Percentiles rank a stretch among this genome's conserved stretches.
Evolutionary conservation across 306 rosid species (phyloP).

Genomic region (Cicer judaicum): DNA sequence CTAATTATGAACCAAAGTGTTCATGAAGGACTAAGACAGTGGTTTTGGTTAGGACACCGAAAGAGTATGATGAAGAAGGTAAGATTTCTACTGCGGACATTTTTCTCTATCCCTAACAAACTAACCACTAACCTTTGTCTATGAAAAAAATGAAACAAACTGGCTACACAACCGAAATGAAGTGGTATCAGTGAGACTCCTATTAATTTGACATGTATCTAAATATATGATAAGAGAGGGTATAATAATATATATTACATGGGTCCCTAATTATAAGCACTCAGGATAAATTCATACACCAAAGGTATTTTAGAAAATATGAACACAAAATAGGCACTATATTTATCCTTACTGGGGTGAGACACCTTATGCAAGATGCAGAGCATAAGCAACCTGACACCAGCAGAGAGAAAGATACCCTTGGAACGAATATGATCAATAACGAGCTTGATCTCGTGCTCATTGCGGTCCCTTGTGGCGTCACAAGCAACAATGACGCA

Average conservation of each 20-base stretch:
- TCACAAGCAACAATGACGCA: constrained; percentile 65
- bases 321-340: too few species aligned
- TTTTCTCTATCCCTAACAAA: too few species aligned
- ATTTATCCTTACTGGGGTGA: constrained; percentile 58
- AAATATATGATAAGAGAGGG: background rate
- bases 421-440: constrained; percentile 40
- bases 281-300: too few species aligned
- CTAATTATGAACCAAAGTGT: too few species aligned
- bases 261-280: too few species aligned
- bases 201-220: background rate
- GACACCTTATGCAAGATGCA: constrained; percentile 62
- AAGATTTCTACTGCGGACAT: too few species aligned
- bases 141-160: too few species aligned
- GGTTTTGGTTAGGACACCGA: too few species aligned
- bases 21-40: too few species aligned
- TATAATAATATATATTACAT: background rate
- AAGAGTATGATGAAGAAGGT: too few species aligned
- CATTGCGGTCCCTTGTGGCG: constrained; percentile 62
- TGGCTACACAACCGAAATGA: background rate
- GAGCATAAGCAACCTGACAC: constrained; percentile 62
- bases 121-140: too few species aligned
- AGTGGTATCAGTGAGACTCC: background rate
- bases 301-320: too few species aligned
- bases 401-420: constrained; percentile 55
- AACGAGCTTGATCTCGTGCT: constrained; percentile 52